Evolutionary conservation across 169 alveolate species (phyloP).

Genomic region (Plasmodium ovale): DNA sequence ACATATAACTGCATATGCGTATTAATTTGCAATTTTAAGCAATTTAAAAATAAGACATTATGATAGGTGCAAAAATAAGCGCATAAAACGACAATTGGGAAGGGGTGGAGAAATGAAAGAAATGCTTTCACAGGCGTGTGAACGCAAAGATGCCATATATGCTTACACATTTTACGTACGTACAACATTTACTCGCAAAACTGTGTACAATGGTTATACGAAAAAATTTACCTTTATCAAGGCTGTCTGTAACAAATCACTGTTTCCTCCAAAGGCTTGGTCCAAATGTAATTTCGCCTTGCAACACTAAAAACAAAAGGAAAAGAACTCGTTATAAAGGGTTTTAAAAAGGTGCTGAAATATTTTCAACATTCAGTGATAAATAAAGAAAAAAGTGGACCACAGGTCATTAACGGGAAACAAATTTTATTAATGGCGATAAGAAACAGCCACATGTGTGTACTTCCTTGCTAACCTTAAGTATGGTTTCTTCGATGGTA

Average conservation of each 20-base stretch:
- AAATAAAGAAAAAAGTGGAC: background rate
- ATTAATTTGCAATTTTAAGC: too few species aligned
- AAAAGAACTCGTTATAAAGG: background rate
- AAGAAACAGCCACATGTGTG: background rate
- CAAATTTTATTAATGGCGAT: too few species aligned
- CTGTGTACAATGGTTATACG: background rate
- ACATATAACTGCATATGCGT: too few species aligned
- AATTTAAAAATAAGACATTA: too few species aligned
- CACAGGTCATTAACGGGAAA: too few species aligned
- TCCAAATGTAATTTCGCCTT: constrained; percentile 87
- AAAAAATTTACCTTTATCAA: constrained; percentile 75
- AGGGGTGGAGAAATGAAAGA: background rate
- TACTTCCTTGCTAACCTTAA: constrained; percentile 71
- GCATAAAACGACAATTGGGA: background rate
- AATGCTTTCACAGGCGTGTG: too few species aligned
- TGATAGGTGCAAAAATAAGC: too few species aligned
- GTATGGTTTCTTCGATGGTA: constrained; percentile 93
- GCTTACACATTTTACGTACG: background rate
- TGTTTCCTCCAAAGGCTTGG: constrained; percentile 89
- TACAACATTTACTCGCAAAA: background rate
- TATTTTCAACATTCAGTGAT: too few species aligned
- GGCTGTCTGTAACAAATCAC: constrained; percentile 83
- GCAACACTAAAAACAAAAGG: constrained; percentile 80
- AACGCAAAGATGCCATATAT: too few species aligned
- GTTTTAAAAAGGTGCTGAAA: background rate